Evolutionary conservation across 2,329 filamentous ascomycete species (phyloP).

Genomic region (Neurospora crassa): DNA sequence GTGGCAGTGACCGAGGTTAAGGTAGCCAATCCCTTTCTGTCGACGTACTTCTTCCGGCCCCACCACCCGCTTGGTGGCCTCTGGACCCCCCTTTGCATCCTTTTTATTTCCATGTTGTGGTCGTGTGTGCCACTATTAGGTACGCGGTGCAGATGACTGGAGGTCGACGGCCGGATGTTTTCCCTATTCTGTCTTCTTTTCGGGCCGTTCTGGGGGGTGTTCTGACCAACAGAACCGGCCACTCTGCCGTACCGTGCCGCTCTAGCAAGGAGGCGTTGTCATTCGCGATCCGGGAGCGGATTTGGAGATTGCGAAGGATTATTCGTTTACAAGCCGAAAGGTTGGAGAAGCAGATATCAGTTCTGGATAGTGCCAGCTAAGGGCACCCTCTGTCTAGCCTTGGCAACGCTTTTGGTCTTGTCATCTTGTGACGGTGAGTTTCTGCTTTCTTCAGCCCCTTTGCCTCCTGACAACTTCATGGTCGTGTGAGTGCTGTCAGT

Average conservation of each 20-base stretch:
- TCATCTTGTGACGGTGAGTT: background rate
- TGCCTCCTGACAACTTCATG: background rate
- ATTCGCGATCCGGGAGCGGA: background rate
- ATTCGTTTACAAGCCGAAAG: background rate
- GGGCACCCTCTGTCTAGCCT: background rate
- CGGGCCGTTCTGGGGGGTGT: background rate
- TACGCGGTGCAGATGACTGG: background rate
- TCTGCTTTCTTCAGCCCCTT: background rate
- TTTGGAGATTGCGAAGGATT: background rate
- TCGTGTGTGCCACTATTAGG: background rate
- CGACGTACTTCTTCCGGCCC: background rate
- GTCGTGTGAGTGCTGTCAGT: background rate
- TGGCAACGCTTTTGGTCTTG: background rate
- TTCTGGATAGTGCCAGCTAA: background rate
- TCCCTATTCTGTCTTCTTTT: background rate
- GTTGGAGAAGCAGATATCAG: background rate
- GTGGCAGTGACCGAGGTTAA: background rate
- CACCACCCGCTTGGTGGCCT: background rate
- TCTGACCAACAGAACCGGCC: background rate
- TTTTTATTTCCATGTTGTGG: background rate
- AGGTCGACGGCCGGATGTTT: background rate
- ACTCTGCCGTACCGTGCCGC: background rate
- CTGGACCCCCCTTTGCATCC: background rate
- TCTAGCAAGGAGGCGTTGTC: background rate
- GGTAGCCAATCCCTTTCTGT: background rate